Evolutionary conservation across 2,329 filamentous ascomycete genomes (phyloP), one percentile per base, ranked within the genome.

Genomic region (Cytospora schulzeri): DNA sequence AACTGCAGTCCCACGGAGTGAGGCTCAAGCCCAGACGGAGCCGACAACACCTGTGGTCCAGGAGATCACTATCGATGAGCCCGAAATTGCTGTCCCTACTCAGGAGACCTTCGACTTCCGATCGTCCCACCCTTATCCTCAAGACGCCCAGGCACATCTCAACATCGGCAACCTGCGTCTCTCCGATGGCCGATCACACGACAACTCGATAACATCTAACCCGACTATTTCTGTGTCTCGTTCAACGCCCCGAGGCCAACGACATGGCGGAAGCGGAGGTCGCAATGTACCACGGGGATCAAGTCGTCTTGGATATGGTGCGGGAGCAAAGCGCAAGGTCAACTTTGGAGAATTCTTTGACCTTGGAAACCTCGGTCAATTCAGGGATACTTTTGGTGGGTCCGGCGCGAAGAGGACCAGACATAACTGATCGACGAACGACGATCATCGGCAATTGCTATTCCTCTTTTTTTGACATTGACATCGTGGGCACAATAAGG

Each of bases 261-360:
- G 69, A 50, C 72, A 69, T 48, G 53, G 57, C 9, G 59, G 68
- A 45, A 67, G 70, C 53, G 66, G 70, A 19, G 59, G 67, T 3
- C 70, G 73, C 48, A 68, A 70, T n/a, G 72, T 69, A 28, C 67
- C 68, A 24, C 70, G 75, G 45, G 45, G 70, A 56, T 63, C 72
- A 9, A 67, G 74, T 31, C 80, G 83, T 56, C 77, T 91, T 11
- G 87, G 87, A 5, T 83, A 83, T 65, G 87, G 86, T 8, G 85
- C 89, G 11, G 91, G 91, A 1, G 83, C 87, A 69, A 94, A 94
- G 75, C 84, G 91, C 51, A 85, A 90, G 70, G 83, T 91, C 69
- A 89, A 91, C 70, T 84, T 91, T 71, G 85, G 87, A 28, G 91
- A 93, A 71, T 88, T 92, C 61, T 93, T 93, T 72, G 90, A 92